phyloP scores from a whole-genome alignment of 805 yeast species.

The Huiozyma sinensis region DNA sequence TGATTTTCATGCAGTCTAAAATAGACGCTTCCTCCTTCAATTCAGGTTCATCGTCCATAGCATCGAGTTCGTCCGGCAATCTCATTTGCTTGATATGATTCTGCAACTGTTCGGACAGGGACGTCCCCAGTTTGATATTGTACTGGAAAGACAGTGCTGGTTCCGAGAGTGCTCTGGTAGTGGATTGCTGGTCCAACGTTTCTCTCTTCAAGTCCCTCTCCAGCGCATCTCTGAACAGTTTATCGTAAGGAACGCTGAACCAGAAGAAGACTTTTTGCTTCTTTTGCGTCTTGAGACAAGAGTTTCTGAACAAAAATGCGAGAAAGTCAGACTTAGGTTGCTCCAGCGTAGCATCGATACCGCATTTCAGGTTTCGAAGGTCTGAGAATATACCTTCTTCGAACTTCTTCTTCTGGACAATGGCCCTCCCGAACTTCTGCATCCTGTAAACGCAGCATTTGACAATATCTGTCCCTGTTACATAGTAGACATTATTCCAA shows the following conservation, averaged over 20 bases:
- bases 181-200: conserved; percentile 44
- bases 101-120: conserved; percentile 44
- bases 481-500: conserved; percentile 83
- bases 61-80: background rate
- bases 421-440: conserved; percentile 79
- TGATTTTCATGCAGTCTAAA: no score
- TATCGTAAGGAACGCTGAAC: conserved; percentile 93
- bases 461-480: conserved; percentile 94
- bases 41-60: background rate
- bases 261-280: conserved; percentile 95
- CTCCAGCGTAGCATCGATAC: conserved; percentile 79
- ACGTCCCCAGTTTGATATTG: conserved; percentile 34
- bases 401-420: conserved; percentile 80
- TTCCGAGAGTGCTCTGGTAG: conserved; percentile 62
- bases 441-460: conserved; percentile 85
- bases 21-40: background rate
- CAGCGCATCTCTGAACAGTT: conserved; percentile 82
- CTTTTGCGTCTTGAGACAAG: conserved; percentile 87
- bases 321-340: conserved; percentile 77
- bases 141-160: conserved; percentile 73
- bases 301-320: conserved; percentile 73
- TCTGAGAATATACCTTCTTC: conserved; percentile 96
- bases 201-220: conserved; percentile 88
- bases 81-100: conserved; percentile 1
- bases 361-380: conserved; percentile 73